phyloP scores from a whole-genome alignment of 2,329 filamentous ascomycete genomes.

The Fusarium coffeatum region DNA sequence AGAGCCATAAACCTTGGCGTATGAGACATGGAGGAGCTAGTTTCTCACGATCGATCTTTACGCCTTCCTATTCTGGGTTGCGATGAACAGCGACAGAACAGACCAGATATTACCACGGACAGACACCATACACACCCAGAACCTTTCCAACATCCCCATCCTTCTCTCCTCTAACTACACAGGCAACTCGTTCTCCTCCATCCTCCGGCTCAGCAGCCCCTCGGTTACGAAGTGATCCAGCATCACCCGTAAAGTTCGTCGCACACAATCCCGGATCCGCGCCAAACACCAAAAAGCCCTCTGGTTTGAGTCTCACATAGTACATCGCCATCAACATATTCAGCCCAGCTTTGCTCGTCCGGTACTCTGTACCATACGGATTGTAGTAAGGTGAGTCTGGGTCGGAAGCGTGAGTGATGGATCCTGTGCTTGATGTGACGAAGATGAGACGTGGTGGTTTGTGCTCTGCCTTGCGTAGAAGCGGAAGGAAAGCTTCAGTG shows the following conservation, averaged over 20 bases:
- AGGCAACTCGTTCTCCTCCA: slow-evolving; percentile 1
- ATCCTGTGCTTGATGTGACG: slow-evolving; percentile 13
- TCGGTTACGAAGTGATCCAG: not conserved
- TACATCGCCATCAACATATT: slow-evolving; percentile 24
- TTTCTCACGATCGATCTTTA: not conserved
- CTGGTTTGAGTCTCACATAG: not conserved
- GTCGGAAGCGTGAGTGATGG: slow-evolving; percentile 3
- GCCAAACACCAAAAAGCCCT: slow-evolving; percentile 2
- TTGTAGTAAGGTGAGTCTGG: not conserved
- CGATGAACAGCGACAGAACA: not conserved
- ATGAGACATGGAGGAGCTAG: not conserved
- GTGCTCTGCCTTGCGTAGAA: slow-evolving; percentile 10
- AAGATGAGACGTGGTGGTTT: slow-evolving; percentile 11
- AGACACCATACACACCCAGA: not conserved
- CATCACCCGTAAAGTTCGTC: slow-evolving; percentile 3
- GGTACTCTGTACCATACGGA: not conserved
- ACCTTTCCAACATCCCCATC: not conserved
- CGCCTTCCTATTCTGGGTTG: not conserved
- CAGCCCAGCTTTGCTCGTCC: slow-evolving; percentile 14
- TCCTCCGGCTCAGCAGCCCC: slow-evolving; percentile 1
- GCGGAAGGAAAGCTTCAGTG: not conserved
- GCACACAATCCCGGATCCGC: slow-evolving; percentile 21
- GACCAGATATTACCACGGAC: not conserved
- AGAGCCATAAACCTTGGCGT: not conserved
- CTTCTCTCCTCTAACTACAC: slow-evolving; percentile 1